Conservation (phyloP, 305 asterid genomes). For the Nicotiana rustica region DNA sequence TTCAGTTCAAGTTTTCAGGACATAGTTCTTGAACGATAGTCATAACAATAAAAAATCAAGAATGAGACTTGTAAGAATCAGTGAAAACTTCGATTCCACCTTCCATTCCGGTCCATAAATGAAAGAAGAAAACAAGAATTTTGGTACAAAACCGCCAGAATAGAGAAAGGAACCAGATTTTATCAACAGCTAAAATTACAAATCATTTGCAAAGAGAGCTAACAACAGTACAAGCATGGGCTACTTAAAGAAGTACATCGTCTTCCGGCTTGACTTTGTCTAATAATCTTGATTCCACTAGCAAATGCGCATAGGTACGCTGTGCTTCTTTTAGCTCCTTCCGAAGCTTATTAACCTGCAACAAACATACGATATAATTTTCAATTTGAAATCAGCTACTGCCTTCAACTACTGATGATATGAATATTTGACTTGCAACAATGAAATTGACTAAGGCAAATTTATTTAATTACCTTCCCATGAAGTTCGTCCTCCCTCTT, state of each 20-base stretch:
- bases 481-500: constrained; percentile 65
- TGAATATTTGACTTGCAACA: neutral
- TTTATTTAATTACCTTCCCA: constrained; percentile 58
- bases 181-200: neutral
- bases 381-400: neutral
- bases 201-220: neutral
- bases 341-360: constrained; percentile 62
- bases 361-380: neutral
- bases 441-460: neutral
- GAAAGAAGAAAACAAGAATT: neutral
- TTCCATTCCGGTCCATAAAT: constrained; percentile 14
- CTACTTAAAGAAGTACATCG: constrained; percentile 11
- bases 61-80: neutral
- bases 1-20: neutral
- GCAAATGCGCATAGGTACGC: constrained; percentile 60
- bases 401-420: constrained; percentile 16
- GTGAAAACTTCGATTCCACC: neutral
- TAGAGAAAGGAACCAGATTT: neutral
- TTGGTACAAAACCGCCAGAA: neutral
- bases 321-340: constrained; percentile 57
- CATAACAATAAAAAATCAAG: neutral
- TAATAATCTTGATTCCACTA: constrained; percentile 56
- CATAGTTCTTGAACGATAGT: neutral
- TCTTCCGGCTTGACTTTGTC: constrained; percentile 59
- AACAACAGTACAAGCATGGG: neutral